phyloP scores from a whole-genome alignment of 2,329 filamentous ascomycete genomes.

The Fusarium dimerum region DNA sequence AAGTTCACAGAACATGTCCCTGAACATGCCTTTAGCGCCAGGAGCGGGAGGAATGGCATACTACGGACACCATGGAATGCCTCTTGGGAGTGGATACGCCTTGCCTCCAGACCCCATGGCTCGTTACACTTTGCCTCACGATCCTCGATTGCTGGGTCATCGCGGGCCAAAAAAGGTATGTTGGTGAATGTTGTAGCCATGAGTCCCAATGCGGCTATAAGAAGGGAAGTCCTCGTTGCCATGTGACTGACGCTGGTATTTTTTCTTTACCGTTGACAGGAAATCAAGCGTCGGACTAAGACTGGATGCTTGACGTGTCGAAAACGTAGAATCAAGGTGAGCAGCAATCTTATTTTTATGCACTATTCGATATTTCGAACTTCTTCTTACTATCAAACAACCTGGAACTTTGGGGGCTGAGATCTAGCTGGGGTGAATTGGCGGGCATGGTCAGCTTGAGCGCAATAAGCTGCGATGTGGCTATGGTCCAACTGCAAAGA shows the following conservation, averaged over 20 bases:
- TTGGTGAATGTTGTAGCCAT: slow-evolving; percentile 7
- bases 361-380: slow-evolving; percentile 10
- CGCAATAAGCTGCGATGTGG: slow-evolving; percentile 20
- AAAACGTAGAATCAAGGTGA: slow-evolving; percentile 63
- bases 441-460: background rate
- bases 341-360: slow-evolving; percentile 31
- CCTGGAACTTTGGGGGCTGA: slow-evolving; percentile 11
- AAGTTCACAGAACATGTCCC: slow-evolving; percentile 40
- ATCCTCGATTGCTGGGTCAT: slow-evolving; percentile 49
- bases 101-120: slow-evolving; percentile 45
- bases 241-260: slow-evolving; percentile 14
- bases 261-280: slow-evolving; percentile 39
- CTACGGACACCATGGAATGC: slow-evolving; percentile 43
- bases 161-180: slow-evolving; percentile 60
- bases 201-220: slow-evolving; percentile 1
- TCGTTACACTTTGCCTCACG: slow-evolving; percentile 50
- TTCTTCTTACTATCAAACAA: slow-evolving; percentile 8
- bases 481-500: slow-evolving; percentile 18
- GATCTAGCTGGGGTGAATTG: too few relatives aligned
- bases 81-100: slow-evolving; percentile 39
- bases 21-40: slow-evolving; percentile 33
- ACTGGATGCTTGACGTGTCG: slow-evolving; percentile 64
- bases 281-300: slow-evolving; percentile 64
- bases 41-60: slow-evolving; percentile 40
- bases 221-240: slow-evolving; percentile 3